A percentile compares a stretch with the other conserved stretches of the same genome.
Conservation (phyloP, 2,329 filamentous ascomycete species). For the Colletotrichum sp. region DNA sequence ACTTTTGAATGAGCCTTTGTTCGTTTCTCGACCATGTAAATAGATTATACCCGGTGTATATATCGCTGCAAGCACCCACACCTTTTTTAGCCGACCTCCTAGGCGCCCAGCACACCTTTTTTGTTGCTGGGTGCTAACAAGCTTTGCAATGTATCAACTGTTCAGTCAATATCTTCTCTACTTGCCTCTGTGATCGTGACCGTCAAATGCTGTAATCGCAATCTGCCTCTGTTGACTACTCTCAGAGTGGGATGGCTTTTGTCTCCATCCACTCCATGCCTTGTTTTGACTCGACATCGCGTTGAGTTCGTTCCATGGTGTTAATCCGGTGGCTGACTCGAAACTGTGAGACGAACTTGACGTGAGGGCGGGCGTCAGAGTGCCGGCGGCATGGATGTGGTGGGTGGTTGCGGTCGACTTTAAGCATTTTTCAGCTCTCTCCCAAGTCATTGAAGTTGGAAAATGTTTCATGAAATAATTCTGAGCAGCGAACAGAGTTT, state of each 20-base stretch:
- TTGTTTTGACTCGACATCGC: background rate
- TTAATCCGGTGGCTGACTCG: background rate
- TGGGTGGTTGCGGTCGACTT: background rate
- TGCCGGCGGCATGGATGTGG: background rate
- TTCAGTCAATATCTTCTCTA: background rate
- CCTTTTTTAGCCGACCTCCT: slow-evolving; percentile 5
- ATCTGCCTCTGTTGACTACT: too few species aligned
- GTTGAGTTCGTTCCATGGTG: background rate
- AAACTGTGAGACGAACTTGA: background rate
- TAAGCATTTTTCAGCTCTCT: background rate
- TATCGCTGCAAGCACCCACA: slow-evolving; percentile 10
- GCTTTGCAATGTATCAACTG: slow-evolving; percentile 12
- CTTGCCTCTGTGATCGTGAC: background rate
- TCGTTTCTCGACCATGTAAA: slow-evolving; percentile 18
- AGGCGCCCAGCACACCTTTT: background rate
- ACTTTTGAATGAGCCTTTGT: background rate
- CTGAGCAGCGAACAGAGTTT: background rate
- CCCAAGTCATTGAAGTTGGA: background rate
- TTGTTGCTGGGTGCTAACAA: background rate
- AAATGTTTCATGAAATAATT: background rate
- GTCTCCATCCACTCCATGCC: too few species aligned
- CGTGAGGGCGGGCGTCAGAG: background rate
- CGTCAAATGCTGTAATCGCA: background rate
- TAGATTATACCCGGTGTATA: slow-evolving; percentile 20
- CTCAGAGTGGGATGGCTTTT: too few species aligned